Base-by-base conservation (phyloP, 805 yeast genomes). In the Wickerhamiella siamensis region DNA sequence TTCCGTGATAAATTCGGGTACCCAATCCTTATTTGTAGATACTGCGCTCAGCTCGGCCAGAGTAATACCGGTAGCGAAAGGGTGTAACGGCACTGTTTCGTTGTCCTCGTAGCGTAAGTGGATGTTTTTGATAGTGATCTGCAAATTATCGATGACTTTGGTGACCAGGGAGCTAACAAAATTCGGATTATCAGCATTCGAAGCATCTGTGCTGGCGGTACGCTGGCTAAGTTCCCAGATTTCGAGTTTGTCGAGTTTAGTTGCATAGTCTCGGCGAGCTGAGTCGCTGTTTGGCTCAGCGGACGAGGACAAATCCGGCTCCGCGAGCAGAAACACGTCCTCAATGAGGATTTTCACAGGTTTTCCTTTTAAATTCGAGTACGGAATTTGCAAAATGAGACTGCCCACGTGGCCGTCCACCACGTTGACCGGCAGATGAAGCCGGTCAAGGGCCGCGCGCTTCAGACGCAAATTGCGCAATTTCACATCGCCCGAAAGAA, bases 401-500 rank as follows among this genome's bases (percentile, higher is more conserved):
- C 80, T 83, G 1, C 97, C 98, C 44, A 91, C 60, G 55, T 83
- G 84, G 33, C 99, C 99, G 56, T 80, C 81, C 47, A 74, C 72
- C 12, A 93, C 88, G 57, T 87, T 83, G 31, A 91, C 62, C 2
- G 99, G 98, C 31, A 93, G 62, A 47, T 81, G 75, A 48, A 91
- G 70, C 51, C 80, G 72, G 60, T 93, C 98, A 37, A 91, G 66
- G 2, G 95, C 84, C 57, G 87, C 96, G 47, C 81, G 79, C 61
- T 83, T 84, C 45, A 91, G 66, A 43, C 78, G 71, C 47, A 93
- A 70, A 57, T 87, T 77, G 47, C 70, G 71, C 42, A 91, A 66
- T 57, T 83, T 83, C 24, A 87, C 97, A 65, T 91, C 97, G 31
- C 99, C 99, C 53, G 86, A 75, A 95, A 97, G 87, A 27, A 91